These are phyloP conservation scores for Fraxinus ornus DNA, from an alignment of 305 asterid species.

Conservation along the genomic window DNA sequence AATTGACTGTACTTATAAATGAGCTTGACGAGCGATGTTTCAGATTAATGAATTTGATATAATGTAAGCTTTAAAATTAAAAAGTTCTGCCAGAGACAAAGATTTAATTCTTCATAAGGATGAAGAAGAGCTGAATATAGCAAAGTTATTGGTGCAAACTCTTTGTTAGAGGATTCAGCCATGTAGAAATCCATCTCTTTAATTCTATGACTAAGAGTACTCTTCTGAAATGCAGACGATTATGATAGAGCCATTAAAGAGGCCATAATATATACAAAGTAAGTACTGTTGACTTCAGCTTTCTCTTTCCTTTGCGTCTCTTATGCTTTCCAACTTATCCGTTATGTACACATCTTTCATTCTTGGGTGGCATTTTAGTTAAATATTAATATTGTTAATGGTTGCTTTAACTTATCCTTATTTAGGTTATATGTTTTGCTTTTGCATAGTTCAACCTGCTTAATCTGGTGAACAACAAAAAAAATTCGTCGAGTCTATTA, in stretches of 20 bases:
- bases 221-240: slow-evolving; percentile 52
- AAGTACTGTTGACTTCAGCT: slow-evolving; percentile 27
- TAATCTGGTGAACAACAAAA: not conserved
- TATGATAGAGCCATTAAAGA: slow-evolving; percentile 71
- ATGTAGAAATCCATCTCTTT: slow-evolving; percentile 3
- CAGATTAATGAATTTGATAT: not conserved
- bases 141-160: not conserved
- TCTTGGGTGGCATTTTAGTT: not conserved
- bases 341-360: not conserved
- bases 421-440: not conserved
- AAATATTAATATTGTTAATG: not conserved
- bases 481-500: not conserved
- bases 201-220: slow-evolving; percentile 14
- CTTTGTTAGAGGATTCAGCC: not conserved
- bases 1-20: not conserved
- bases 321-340: not conserved
- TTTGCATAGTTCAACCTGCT: not conserved
- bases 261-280: slow-evolving; percentile 68
- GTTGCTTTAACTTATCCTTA: not conserved
- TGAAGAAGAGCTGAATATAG: not conserved
- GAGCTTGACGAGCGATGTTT: not conserved
- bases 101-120: not conserved
- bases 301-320: not conserved
- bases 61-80: not conserved
- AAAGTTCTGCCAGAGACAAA: not conserved